Percentiles rank a stretch among this genome's conserved stretches.
Evolutionary conservation across 345 rosid species (phyloP).

Genomic region (Syzygium aromaticum): DNA sequence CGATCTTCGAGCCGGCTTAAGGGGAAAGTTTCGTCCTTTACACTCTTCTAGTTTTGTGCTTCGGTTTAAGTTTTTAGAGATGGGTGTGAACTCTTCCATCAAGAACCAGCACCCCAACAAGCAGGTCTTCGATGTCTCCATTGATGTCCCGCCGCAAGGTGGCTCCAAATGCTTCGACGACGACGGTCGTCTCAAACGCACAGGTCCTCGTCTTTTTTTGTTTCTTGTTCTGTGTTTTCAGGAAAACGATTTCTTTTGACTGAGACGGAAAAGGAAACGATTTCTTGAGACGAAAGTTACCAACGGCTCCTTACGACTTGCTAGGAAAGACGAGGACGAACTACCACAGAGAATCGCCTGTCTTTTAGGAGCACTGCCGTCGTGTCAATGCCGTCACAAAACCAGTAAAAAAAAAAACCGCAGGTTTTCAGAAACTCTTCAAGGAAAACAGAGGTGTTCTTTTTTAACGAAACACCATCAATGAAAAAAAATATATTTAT

Average conservation of each 20-base stretch:
- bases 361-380: not conserved
- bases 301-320: not conserved
- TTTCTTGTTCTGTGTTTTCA: not conserved
- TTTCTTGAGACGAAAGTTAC: not conserved
- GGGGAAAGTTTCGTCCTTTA: not conserved
- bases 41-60: not conserved
- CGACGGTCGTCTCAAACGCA: slow-evolving; percentile 57
- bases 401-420: not conserved
- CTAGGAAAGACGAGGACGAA: not conserved
- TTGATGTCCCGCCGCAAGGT: slow-evolving; percentile 17
- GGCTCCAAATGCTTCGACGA: slow-evolving; percentile 62
- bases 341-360: not conserved
- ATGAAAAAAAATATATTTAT: no score
- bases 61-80: slow-evolving; percentile 1
- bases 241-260: not conserved
- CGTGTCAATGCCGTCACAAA: not conserved
- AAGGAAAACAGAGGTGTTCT: not conserved
- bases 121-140: slow-evolving; percentile 25
- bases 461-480: not conserved
- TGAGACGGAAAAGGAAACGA: not conserved
- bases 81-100: slow-evolving; percentile 12
- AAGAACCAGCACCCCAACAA: slow-evolving; percentile 11
- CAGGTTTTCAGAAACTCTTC: not conserved
- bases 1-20: not conserved
- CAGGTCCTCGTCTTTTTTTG: slow-evolving; percentile 26